These are phyloP conservation scores for Serendipita sp. DNA, from an alignment of 768 basidiomycete genomes.

Conservation along the genomic window DNA sequence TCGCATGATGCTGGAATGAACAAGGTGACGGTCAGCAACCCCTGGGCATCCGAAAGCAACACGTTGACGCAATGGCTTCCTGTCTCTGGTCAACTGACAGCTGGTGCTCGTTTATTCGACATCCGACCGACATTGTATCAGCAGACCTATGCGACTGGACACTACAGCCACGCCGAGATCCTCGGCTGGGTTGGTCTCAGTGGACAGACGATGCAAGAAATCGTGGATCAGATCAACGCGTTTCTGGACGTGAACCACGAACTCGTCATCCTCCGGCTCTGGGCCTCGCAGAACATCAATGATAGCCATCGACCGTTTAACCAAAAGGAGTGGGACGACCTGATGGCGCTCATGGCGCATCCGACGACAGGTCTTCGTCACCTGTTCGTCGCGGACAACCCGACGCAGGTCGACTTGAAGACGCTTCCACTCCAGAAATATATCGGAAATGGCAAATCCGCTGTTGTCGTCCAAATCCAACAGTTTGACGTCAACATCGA, in stretches of 20 bases:
- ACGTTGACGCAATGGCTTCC: background rate
- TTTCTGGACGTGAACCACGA: slow-evolving; percentile 4
- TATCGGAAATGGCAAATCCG: slow-evolving; percentile 1
- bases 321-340: slow-evolving; percentile 8
- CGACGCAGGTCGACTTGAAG: background rate
- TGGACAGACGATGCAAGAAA: slow-evolving; percentile 6
- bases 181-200: background rate
- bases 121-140: slow-evolving; percentile 6
- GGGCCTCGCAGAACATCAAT: slow-evolving; percentile 6
- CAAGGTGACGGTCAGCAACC: background rate
- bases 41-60: background rate
- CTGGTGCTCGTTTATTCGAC: slow-evolving; percentile 8
- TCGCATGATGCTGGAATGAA: no score
- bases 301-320: slow-evolving; percentile 2
- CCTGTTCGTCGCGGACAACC: background rate
- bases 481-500: background rate
- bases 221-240: slow-evolving; percentile 7
- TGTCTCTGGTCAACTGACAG: background rate
- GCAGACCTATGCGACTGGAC: background rate
- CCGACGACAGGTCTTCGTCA: background rate
- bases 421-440: background rate
- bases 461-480: background rate
- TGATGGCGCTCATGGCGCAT: background rate
- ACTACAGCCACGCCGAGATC: slow-evolving; percentile 3
- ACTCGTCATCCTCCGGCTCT: slow-evolving; percentile 8